A percentile compares a stretch with the other conserved stretches of the same genome.
phyloP scores from a whole-genome alignment of 2,329 filamentous ascomycete genomes.

The Microsporum audouinii region DNA sequence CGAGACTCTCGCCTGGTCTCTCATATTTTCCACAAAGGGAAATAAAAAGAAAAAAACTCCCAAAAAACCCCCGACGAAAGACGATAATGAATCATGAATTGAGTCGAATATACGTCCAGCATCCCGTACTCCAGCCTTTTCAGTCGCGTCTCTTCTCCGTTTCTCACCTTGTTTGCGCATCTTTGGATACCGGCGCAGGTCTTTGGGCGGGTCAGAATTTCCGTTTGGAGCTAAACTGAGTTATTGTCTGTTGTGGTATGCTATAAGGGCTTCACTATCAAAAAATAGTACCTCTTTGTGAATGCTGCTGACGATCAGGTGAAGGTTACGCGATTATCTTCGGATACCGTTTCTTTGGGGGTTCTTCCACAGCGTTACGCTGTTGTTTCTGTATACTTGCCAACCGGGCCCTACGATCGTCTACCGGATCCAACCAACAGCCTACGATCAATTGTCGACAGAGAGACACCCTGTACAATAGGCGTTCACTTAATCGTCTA shows the following conservation, averaged over 20 bases:
- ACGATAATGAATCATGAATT: slow-evolving; percentile 5
- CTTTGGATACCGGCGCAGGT: not conserved
- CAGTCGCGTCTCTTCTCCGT: not conserved
- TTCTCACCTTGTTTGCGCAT: not conserved
- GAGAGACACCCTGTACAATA: not conserved
- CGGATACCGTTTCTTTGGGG: not conserved
- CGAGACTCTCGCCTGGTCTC: not conserved
- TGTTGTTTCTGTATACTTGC: slow-evolving; percentile 1
- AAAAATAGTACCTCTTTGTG: not conserved
- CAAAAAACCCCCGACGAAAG: not conserved
- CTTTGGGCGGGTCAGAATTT: not conserved
- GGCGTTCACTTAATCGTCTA: not conserved
- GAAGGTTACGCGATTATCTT: not conserved
- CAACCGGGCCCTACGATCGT: not conserved
- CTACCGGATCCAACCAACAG: not conserved
- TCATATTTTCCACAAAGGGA: not conserved
- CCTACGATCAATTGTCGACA: not conserved
- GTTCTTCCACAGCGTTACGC: not conserved
- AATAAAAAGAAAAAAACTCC: no score
- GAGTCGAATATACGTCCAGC: not conserved
- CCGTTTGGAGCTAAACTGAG: not conserved
- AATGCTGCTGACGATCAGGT: not conserved
- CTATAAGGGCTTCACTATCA: not conserved
- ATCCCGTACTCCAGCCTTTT: not conserved
- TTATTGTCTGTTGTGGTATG: not conserved